Evolutionary conservation across 2,329 filamentous ascomycete genomes (phyloP), one percentile per base, ranked within the genome.

Genomic region (Bipolaris zeicola): DNA sequence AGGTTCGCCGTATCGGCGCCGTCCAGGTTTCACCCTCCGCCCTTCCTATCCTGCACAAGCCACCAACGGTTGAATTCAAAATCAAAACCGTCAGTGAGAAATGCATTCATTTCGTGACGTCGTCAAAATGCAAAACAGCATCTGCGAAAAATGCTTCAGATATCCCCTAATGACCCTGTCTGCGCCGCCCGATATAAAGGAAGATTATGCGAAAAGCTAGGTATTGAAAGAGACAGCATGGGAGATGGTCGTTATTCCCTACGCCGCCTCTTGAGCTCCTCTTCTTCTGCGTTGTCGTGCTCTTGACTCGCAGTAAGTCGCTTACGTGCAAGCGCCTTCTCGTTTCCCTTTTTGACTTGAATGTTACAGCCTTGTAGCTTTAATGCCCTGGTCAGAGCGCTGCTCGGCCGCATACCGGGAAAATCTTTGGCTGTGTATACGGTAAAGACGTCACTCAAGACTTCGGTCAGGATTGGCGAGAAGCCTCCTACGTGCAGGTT

Each of bases 401-500:
- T 92, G 72, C 89, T 92, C 1, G 89, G 87, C 55, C 87, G 82
- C 90, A 95, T 95, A 5, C 91, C 91, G 0, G 90, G 89, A 58
- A 95, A 95, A 70, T 94, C 90, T 72, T 94, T 95, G 41, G 91
- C 91, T 41, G 89, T 92, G 74, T 89, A 93, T 6, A 93, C 90
- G 11, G 85, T 87, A 69, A 95, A 93, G n/a, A 87, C 79, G 14
- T 90, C 85, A 69, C 87, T 91, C 76, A 87, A 82, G 14, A 80
- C 77, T 56, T 79, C 79, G 6, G 80, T 81, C n/a, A 83, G 76
- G 50, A 80, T 80, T 5, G 77, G 78, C 36, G 79, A 80, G 49
- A 75, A 78, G 5, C 76, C 77, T 26, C 85, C 86, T 2, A 82
- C 82, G 13, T 79, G 78, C 74, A 86, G 83, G 45, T 80, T 79